Conservation (phyloP, 2,329 filamentous ascomycete species). For the Colletotrichum orbiculare region DNA sequence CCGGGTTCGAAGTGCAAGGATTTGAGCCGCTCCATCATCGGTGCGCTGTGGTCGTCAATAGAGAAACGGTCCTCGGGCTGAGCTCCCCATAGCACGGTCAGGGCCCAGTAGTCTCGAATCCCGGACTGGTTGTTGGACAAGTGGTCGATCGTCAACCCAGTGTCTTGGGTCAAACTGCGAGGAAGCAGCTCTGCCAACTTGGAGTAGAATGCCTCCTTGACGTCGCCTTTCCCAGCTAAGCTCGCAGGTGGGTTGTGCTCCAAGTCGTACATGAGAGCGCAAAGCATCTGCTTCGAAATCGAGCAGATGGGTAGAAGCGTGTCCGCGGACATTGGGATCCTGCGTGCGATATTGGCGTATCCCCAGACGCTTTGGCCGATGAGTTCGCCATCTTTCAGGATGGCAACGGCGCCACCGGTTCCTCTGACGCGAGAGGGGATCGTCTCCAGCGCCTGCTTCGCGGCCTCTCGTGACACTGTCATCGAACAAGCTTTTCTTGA, state of each 20-base stretch:
- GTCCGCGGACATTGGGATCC: slow-evolving; percentile 48
- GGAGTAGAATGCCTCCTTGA: slow-evolving; percentile 43
- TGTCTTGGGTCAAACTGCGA: slow-evolving; percentile 39
- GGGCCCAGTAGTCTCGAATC: slow-evolving; percentile 57
- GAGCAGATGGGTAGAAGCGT: slow-evolving; percentile 57
- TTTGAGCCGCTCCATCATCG: slow-evolving; percentile 45
- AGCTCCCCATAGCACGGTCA: slow-evolving; percentile 55
- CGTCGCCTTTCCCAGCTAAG: slow-evolving; percentile 43
- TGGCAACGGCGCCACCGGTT: slow-evolving; percentile 54
- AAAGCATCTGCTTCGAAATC: slow-evolving; percentile 58
- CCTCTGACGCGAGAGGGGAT: slow-evolving; percentile 42
- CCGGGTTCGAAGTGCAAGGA: slow-evolving; percentile 56
- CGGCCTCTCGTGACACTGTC: neutral
- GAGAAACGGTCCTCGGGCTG: slow-evolving; percentile 52
- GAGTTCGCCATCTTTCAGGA: slow-evolving; percentile 55
- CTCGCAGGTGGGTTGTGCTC: slow-evolving; percentile 44
- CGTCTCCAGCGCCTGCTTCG: neutral
- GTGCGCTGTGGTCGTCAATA: slow-evolving; percentile 44
- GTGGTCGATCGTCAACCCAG: slow-evolving; percentile 48
- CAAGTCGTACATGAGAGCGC: slow-evolving; percentile 49
- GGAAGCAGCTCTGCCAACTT: slow-evolving; percentile 41
- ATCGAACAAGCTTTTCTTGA: neutral
- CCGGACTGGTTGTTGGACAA: slow-evolving; percentile 56
- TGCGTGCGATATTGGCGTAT: slow-evolving; percentile 53
- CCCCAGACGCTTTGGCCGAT: slow-evolving; percentile 53